Percentiles rank a stretch among this genome's conserved stretches.
phyloP scores from a whole-genome alignment of 1,284 basidiomycete genomes.

The Boletellus dicymbophilus region DNA sequence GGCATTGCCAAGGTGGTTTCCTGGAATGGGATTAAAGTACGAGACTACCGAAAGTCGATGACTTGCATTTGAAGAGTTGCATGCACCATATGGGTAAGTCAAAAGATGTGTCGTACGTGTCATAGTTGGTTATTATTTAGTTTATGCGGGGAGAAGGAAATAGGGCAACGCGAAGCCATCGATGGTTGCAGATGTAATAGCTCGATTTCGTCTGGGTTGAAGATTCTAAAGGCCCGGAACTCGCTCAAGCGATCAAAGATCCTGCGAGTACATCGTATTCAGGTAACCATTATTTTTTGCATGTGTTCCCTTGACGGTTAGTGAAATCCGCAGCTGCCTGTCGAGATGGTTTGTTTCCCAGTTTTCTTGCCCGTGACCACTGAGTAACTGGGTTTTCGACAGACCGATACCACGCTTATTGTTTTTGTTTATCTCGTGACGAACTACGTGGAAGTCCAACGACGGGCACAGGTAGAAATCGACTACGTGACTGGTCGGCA shows the following conservation, averaged over 20 bases:
- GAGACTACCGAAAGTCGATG: conserved; percentile 4
- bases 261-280: too few species aligned
- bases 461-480: background rate
- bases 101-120: conserved; percentile 10
- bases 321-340: background rate
- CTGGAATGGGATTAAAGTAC: conserved; percentile 10
- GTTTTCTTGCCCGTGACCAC: background rate
- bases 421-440: background rate
- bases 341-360: background rate
- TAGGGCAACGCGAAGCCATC: too few species aligned
- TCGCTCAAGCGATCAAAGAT: too few species aligned
- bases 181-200: too few species aligned
- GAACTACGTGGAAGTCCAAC: background rate
- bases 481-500: background rate
- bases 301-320: too few species aligned
- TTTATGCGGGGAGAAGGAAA: too few species aligned
- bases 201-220: too few species aligned
- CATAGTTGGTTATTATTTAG: too few species aligned
- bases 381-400: background rate
- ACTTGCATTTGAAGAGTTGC: background rate
- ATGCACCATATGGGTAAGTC: conserved; percentile 12
- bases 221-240: too few species aligned
- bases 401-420: background rate
- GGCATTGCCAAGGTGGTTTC: conserved; percentile 9
- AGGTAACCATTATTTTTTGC: too few species aligned